A percentile compares a stretch with the other conserved stretches of the same genome.
These are phyloP conservation scores for Spathaspora sp. DNA, from an alignment of 805 yeast genomes.

Conservation along the genomic window DNA sequence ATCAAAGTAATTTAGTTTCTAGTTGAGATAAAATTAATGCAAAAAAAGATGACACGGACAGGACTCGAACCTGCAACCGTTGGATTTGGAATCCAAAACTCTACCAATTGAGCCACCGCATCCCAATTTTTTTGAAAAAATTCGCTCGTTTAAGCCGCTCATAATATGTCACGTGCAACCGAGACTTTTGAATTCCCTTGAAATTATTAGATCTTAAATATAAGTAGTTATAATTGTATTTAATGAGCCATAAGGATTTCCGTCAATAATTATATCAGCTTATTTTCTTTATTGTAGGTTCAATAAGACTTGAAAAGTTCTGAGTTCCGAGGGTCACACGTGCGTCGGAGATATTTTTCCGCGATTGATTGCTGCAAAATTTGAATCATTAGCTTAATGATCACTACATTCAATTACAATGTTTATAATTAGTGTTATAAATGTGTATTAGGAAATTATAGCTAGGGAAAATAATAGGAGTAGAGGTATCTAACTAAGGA, in stretches of 20 bases:
- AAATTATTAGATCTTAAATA: neutral
- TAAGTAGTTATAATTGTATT: too few species aligned
- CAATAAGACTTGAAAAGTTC: too few species aligned
- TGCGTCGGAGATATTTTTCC: too few species aligned
- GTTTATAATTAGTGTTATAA: too few species aligned
- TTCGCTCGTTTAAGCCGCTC: neutral
- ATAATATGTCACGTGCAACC: neutral
- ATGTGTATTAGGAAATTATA: neutral
- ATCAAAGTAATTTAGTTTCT: too few species aligned
- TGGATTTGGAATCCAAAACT: constrained; percentile 5
- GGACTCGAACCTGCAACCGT: constrained; percentile 6
- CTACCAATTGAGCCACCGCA: constrained; percentile 6
- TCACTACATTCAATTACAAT: too few species aligned
- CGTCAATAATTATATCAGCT: too few species aligned
- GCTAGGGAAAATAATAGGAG: neutral
- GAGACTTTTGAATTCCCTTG: neutral
- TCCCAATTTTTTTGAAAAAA: neutral
- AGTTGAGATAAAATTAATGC: neutral
- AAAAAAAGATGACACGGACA: constrained; percentile 4
- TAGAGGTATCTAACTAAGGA: neutral
- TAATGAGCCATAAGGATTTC: too few species aligned
- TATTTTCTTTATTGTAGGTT: too few species aligned
- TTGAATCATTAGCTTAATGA: too few species aligned
- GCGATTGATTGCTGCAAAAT: too few species aligned
- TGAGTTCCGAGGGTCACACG: too few species aligned